These are phyloP conservation scores for Jatropha podagrica DNA, from an alignment of 441 rosid species.

Conservation along the genomic window DNA sequence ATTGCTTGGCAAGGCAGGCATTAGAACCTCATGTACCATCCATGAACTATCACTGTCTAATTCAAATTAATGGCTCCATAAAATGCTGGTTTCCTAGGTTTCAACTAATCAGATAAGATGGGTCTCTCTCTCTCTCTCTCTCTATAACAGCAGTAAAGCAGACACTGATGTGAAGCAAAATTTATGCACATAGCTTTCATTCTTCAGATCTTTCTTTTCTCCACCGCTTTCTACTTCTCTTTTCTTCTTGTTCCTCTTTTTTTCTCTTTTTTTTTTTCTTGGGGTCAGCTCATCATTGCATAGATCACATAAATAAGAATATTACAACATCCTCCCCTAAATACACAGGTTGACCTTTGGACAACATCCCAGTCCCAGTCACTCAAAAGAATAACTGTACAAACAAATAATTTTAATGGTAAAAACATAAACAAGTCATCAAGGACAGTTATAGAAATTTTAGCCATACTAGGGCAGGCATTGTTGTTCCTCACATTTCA, in stretches of 20 bases:
- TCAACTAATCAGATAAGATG: neutral
- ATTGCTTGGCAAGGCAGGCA: no score
- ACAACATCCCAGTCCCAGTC: conserved; percentile 31
- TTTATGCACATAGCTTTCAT: neutral
- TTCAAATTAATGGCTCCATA: no score
- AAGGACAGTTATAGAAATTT: neutral
- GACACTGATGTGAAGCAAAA: neutral
- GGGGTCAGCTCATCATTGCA: neutral
- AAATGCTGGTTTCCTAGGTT: neutral
- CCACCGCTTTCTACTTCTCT: neutral
- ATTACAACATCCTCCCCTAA: conserved; percentile 36
- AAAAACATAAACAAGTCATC: conserved; percentile 20
- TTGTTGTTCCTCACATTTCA: conserved; percentile 50
- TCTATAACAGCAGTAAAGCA: neutral
- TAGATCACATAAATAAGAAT: conserved; percentile 18
- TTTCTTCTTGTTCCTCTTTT: neutral
- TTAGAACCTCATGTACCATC: no score
- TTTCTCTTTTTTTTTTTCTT: neutral
- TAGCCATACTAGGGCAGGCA: conserved; percentile 23
- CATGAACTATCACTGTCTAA: no score
- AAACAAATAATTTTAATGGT: conserved; percentile 42
- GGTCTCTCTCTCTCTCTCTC: no score
- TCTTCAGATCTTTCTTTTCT: neutral
- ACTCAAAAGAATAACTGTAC: conserved; percentile 68
- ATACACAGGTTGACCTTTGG: conserved; percentile 25